phyloP scores from a whole-genome alignment of 345 rosid species.

The Isatis tinctoria region DNA sequence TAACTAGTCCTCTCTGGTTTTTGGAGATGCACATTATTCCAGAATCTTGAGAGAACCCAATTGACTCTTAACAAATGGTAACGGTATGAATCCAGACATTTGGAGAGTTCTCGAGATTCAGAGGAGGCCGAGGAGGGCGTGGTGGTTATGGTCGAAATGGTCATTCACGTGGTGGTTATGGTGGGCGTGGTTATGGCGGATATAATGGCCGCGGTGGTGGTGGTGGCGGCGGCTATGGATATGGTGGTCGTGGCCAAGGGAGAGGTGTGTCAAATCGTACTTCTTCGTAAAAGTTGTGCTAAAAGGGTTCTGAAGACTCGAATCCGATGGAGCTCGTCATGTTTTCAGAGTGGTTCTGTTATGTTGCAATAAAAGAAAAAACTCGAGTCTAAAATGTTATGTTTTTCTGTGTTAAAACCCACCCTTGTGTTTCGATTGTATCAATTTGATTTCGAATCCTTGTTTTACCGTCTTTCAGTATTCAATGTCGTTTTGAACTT shows the following conservation, averaged over 20 bases:
- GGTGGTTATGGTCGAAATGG: conserved; percentile 35
- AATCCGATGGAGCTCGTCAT: not conserved
- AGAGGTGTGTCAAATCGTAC: conserved; percentile 17
- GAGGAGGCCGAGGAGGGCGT: conserved; percentile 34
- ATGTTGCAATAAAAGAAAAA: conserved; percentile 22
- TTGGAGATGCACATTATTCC: not conserved
- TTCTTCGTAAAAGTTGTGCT: not conserved
- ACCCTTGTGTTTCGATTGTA: conserved; percentile 15
- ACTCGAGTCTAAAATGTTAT: conserved; percentile 5
- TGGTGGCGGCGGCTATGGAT: conserved; percentile 27
- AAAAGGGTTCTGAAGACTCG: not conserved
- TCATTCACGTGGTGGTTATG: conserved; percentile 40
- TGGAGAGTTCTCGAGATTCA: conserved; percentile 58
- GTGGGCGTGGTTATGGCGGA: conserved; percentile 34
- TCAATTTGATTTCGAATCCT: conserved; percentile 1
- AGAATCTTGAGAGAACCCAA: not conserved
- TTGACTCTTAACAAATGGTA: conserved; percentile 2
- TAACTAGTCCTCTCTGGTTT: not conserved
- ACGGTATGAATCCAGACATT: conserved; percentile 48
- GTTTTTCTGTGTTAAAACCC: conserved; percentile 2
- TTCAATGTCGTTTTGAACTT: not conserved
- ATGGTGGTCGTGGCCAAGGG: conserved; percentile 32
- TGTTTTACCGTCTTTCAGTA: not conserved
- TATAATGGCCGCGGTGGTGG: conserved; percentile 46
- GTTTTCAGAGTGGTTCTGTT: not conserved